phyloP scores from a whole-genome alignment of 2,329 filamentous ascomycete genomes.

The Calonectria crousiana region DNA sequence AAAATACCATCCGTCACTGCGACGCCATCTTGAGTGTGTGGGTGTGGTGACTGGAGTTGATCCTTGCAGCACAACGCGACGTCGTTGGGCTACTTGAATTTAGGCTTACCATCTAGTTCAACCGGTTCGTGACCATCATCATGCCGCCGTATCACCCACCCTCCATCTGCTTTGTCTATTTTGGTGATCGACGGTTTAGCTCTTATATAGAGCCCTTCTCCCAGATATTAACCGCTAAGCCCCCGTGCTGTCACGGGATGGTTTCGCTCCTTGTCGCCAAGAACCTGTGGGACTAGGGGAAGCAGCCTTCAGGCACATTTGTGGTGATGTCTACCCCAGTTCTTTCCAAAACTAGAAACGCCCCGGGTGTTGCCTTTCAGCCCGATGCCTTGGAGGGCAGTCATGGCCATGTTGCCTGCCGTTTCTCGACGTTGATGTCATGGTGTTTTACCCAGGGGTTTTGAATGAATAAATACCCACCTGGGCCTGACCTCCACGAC shows the following conservation, averaged over 20 bases:
- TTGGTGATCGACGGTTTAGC: background rate
- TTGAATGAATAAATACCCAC: background rate
- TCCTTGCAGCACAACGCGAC: background rate
- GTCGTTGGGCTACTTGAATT: background rate
- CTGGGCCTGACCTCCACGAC: background rate
- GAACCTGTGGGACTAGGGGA: background rate
- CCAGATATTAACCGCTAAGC: background rate
- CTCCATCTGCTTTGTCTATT: background rate
- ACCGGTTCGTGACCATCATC: slow-evolving; percentile 32
- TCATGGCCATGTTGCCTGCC: background rate
- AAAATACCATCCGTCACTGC: background rate
- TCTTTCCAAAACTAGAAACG: background rate
- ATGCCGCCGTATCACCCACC: slow-evolving; percentile 40
- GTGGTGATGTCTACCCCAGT: background rate
- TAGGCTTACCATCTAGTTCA: background rate
- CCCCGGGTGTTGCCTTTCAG: background rate
- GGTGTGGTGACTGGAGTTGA: background rate
- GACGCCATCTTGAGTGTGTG: background rate
- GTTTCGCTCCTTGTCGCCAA: slow-evolving; percentile 8
- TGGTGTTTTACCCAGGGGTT: background rate
- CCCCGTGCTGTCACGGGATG: background rate
- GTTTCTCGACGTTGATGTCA: background rate
- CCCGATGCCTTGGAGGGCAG: background rate
- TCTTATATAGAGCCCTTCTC: background rate
- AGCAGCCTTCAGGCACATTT: background rate